Evolutionary conservation across 2,329 filamentous ascomycete species (phyloP).

Genomic region (Fusarium haematococcum): DNA sequence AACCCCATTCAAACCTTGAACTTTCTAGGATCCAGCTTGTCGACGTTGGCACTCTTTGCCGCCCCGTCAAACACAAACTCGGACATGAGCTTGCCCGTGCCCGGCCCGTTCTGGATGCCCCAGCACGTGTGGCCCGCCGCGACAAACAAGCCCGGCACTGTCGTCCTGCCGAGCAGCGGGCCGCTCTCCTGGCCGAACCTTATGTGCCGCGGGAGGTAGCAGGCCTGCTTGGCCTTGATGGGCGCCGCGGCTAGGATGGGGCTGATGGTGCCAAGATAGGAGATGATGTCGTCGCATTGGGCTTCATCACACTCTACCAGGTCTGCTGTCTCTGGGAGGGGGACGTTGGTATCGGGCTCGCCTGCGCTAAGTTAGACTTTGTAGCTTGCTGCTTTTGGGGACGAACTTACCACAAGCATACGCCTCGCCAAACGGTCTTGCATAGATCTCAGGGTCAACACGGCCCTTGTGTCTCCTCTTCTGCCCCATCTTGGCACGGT

Average conservation of each 20-base stretch:
- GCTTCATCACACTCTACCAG: conserved; percentile 79
- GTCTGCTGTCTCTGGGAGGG: conserved; percentile 81
- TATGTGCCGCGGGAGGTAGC: conserved; percentile 87
- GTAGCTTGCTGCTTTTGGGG: not conserved
- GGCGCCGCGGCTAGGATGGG: conserved; percentile 75
- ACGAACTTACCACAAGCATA: conserved; percentile 82
- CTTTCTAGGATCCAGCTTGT: conserved; percentile 74
- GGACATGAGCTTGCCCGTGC: conserved; percentile 83
- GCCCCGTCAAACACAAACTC: conserved; percentile 81
- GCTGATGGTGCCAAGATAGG: conserved; percentile 77
- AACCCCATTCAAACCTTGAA: conserved; percentile 61
- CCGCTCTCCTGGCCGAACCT: conserved; percentile 69
- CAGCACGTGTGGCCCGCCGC: conserved; percentile 96
- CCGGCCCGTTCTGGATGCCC: conserved; percentile 97
- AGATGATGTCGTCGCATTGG: conserved; percentile 86
- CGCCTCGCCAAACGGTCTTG: conserved; percentile 86
- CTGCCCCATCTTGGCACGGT: conserved; percentile 60
- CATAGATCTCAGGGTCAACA: conserved; percentile 93
- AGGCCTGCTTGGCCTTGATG: conserved; percentile 84
- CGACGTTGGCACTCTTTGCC: conserved; percentile 75
- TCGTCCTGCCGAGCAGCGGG: conserved; percentile 83
- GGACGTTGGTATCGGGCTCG: conserved; percentile 81
- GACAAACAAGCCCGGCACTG: conserved; percentile 79
- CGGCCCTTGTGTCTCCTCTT: conserved; percentile 68
- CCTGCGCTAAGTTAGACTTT: conserved; percentile 50